Base-by-base conservation (phyloP, 768 basidiomycete genomes). In the Macrolepiota dolichaula region DNA sequence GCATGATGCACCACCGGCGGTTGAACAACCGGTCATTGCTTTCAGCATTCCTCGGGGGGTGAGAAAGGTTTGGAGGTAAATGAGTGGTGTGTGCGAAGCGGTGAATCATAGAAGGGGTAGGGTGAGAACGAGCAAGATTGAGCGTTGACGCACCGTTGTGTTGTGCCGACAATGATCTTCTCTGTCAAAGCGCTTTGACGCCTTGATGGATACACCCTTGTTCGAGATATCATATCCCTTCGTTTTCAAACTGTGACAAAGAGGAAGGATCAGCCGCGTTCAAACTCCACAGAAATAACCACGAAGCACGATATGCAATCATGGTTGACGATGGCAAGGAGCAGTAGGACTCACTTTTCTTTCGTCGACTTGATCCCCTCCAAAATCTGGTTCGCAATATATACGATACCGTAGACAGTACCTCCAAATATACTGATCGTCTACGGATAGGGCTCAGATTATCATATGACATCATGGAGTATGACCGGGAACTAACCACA, bases 91-190 rank as follows among this genome's bases (percentile, higher is more conserved):
- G 19, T 12, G 46, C 15, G 10, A 57, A 38, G 24, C 62, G 10
- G 35, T 25, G 22, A 17, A 10, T 4, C 2, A 10, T 2, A 7
- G 6, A 7, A 2, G 5, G 19, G 42, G 42, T 44, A n/a, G 19
- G 15, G 5, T 44, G 7, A n/a, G n/a, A 24, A 25, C 46, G 24
- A 7, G 57, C 55, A 32, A 17, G 51, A n/a, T 13, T 51, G 24
- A 32, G 11, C n/a, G 22, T 7, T 19, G 44, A 66, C 76, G 63
- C 59, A 88, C 89, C 89, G 75, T 67, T 90, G 89, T 15, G 88
- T 90, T 6, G 88, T 86, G 66, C 89, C 88, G 2, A 91, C 74
- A n/a, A 62, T 91, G 90, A 44, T 82, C 79, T 57, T 87, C 83
- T 42, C 85, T 76, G 62, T 84, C 83, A 63, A 87, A 80, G 5